These are phyloP conservation scores for Solanum rostratum DNA, from an alignment of 257 asterid species.

Conservation along the genomic window DNA sequence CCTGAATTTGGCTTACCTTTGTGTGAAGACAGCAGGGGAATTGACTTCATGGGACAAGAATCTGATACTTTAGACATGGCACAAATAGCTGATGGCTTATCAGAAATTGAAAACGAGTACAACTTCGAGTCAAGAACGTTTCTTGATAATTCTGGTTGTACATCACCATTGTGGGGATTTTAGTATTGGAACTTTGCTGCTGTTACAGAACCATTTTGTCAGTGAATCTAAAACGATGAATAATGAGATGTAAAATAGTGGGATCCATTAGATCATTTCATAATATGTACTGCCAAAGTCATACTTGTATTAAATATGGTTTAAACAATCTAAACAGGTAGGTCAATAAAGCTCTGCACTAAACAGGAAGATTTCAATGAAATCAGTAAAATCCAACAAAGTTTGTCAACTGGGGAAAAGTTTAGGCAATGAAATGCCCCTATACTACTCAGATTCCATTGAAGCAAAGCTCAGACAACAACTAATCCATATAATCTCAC, in stretches of 20 bases:
- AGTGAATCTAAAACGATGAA: background rate
- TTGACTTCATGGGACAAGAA: conserved; percentile 29
- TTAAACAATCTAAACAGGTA: background rate
- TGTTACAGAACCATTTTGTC: background rate
- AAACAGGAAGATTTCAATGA: background rate
- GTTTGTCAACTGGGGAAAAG: background rate
- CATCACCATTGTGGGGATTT: conserved; percentile 31
- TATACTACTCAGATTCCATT: background rate
- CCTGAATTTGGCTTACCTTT: conserved; percentile 13
- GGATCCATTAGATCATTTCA: background rate
- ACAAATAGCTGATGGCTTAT: conserved; percentile 23
- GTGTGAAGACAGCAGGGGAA: conserved; percentile 7
- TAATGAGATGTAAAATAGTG: background rate
- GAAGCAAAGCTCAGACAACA: background rate
- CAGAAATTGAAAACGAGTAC: conserved; percentile 28
- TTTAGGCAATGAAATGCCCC: background rate
- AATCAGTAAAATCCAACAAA: background rate
- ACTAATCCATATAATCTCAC: too few relatives aligned
- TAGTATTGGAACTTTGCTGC: background rate
- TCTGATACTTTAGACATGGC: conserved; percentile 15
- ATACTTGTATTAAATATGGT: background rate
- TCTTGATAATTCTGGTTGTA: conserved; percentile 21
- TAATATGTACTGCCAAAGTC: background rate
- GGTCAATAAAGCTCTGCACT: background rate
- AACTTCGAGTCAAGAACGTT: conserved; percentile 32